phyloP scores from a whole-genome alignment of 2,329 filamentous ascomycete species.

The Drechslerella dactyloides region DNA sequence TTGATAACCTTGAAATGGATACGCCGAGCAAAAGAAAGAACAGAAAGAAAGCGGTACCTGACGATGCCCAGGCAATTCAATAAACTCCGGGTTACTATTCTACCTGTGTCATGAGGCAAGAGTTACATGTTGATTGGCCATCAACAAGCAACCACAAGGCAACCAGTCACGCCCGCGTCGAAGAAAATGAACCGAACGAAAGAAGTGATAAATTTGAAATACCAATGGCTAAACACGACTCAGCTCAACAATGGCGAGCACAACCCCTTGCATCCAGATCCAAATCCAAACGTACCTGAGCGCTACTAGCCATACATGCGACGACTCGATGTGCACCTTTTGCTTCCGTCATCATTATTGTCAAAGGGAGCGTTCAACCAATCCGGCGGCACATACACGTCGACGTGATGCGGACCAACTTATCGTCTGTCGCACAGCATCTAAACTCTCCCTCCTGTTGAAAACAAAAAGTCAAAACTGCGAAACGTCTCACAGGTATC shows the following conservation, averaged over 20 bases:
- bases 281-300: no score
- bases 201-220: not conserved
- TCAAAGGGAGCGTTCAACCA: no score
- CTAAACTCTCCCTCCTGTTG: not conserved
- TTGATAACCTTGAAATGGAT: not conserved
- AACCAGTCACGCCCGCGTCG: no score
- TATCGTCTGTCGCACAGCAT: no score
- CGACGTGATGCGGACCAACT: no score
- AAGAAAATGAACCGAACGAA: not conserved
- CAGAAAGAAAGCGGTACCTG: slow-evolving; percentile 7
- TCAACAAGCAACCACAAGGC: no score
- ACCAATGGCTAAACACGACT: not conserved
- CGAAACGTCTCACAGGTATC: slow-evolving; percentile 1
- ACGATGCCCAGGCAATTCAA: not conserved
- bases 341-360: no score
- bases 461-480: not conserved
- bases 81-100: no score
- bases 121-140: not conserved
- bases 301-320: no score
- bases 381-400: no score
- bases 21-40: not conserved
- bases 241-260: not conserved
- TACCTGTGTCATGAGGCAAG: not conserved
- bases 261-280: not conserved
- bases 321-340: no score